Conservation (phyloP, 2,329 filamentous ascomycete genomes). For the Cryphonectria nitschkei region DNA sequence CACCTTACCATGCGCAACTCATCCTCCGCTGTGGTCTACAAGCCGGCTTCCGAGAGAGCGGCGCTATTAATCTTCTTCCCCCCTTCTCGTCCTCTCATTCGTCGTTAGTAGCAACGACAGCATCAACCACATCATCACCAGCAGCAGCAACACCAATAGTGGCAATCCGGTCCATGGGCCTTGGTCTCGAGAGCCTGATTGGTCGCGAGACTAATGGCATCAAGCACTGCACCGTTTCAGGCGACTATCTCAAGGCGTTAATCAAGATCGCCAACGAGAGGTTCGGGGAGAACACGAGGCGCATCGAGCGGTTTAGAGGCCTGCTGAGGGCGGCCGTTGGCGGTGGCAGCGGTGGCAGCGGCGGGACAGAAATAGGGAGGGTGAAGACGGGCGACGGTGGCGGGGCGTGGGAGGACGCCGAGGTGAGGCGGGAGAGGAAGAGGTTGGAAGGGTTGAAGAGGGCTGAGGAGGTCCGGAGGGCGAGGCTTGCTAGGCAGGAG, state of each 20-base stretch:
- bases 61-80: slow-evolving; percentile 68
- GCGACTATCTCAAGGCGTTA: slow-evolving; percentile 69
- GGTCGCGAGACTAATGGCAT: slow-evolving; percentile 56
- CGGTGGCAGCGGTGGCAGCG: slow-evolving; percentile 34
- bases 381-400: slow-evolving; percentile 41
- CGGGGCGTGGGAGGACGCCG: slow-evolving; percentile 58
- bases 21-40: slow-evolving; percentile 76
- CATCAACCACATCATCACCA: slow-evolving; percentile 41
- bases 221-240: slow-evolving; percentile 58
- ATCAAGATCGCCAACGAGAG: slow-evolving; percentile 73
- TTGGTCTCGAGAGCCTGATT: slow-evolving; percentile 81
- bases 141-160: slow-evolving; percentile 72
- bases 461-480: slow-evolving; percentile 50
- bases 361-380: slow-evolving; percentile 9
- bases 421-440: slow-evolving; percentile 57
- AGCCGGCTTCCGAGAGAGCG: slow-evolving; percentile 89
- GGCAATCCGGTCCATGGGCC: slow-evolving; percentile 80
- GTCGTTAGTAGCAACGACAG: background rate
- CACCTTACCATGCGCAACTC: slow-evolving; percentile 72
- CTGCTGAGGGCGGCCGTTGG: slow-evolving; percentile 49
- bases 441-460: slow-evolving; percentile 60
- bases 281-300: slow-evolving; percentile 69
- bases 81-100: slow-evolving; percentile 24
- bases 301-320: slow-evolving; percentile 66
- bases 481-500: slow-evolving; percentile 42